Evolutionary conservation across 805 yeast genomes (phyloP), one percentile per base, ranked within the genome.

Genomic region (Candida cerambycidarum): DNA sequence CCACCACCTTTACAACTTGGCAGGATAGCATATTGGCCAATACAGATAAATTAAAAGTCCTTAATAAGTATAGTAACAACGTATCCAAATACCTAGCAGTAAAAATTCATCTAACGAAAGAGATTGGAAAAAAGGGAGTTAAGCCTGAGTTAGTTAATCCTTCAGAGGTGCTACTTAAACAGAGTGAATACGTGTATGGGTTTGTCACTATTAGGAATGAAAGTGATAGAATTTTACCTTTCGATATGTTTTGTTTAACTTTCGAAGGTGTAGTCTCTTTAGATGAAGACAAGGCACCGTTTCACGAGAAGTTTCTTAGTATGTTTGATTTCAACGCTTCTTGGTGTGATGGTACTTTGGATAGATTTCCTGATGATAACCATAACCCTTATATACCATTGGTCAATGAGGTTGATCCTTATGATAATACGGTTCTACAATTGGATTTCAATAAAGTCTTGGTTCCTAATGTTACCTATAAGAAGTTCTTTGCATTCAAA

Each of bases 321-420:
- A 67, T 69, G 75, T 67, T 63, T 50, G 75, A 69, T 43, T 67
- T 66, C 48, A 62, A 61, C 36, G 75, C 73, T 1, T 63, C 68
- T 13, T 69, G 72, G 71, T 65, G 60, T 45, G 66, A 60, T 46
- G 67, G 61, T 0, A 50, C 43, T 34, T 46, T 67, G 12, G 65
- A 64, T 48, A 44, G 72, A 18, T 55, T 67, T 31, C 40, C 55
- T 13, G 52, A 61, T 1, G 72, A 67, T 31, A 48, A 63, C 46
- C 45, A 55, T 32, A 46, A 61, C 45, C 71, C 71, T 1, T 54
- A 62, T 44, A 27, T 50, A 34, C 56, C 58, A 38, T 25, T 54
- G 37, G 35, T 44, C 31, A 32, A 46, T 43, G 52, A 46, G 3
- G 43, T 51, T 8, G 74, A 69, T 43, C 68, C 69, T 0, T 46